Conservation (phyloP, 805 yeast genomes). For the Yamadazyma phyllophila region DNA sequence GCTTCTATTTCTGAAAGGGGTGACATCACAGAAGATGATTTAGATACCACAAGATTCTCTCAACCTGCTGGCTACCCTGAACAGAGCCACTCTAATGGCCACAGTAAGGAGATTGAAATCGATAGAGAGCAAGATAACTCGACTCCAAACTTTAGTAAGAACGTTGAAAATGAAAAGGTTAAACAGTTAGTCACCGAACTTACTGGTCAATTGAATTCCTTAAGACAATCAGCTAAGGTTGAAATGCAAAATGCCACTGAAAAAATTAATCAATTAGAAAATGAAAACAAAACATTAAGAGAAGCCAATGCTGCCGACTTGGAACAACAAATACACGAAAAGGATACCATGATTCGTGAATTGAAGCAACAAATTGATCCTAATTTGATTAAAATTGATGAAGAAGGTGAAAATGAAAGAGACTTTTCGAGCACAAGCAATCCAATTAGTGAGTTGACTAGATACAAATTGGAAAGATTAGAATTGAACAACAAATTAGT, state of each 20-base stretch:
- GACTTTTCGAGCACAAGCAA: slow-evolving; percentile 6
- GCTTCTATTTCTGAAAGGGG: slow-evolving; percentile 19
- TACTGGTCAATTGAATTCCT: slow-evolving; percentile 30
- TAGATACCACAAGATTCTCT: slow-evolving; percentile 5
- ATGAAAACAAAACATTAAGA: slow-evolving; percentile 15
- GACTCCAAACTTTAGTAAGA: slow-evolving; percentile 12
- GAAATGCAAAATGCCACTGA: slow-evolving; percentile 60
- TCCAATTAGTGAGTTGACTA: slow-evolving; percentile 32
- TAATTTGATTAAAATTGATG: slow-evolving; percentile 17
- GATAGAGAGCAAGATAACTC: slow-evolving; percentile 12
- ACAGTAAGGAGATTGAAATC: slow-evolving; percentile 2
- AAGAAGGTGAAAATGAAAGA: slow-evolving; percentile 19
- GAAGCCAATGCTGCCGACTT: slow-evolving; percentile 12
- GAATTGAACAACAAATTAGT: slow-evolving; percentile 44
- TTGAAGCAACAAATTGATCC: slow-evolving; percentile 28
- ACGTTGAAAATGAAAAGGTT: slow-evolving; percentile 24
- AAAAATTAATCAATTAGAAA: slow-evolving; percentile 49
- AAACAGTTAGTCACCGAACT: slow-evolving; percentile 32
- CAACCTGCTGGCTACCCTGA: not conserved
- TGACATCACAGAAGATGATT: slow-evolving; percentile 14
- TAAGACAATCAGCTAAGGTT: slow-evolving; percentile 33
- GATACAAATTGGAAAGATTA: slow-evolving; percentile 42
- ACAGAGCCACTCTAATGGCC: slow-evolving; percentile 3
- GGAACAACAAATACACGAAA: slow-evolving; percentile 26
- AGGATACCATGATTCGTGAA: slow-evolving; percentile 30